Evolutionary conservation across 106 monocot genomes (phyloP), one percentile per base, ranked within the genome.

Genomic region (Hemerocallis citrina): DNA sequence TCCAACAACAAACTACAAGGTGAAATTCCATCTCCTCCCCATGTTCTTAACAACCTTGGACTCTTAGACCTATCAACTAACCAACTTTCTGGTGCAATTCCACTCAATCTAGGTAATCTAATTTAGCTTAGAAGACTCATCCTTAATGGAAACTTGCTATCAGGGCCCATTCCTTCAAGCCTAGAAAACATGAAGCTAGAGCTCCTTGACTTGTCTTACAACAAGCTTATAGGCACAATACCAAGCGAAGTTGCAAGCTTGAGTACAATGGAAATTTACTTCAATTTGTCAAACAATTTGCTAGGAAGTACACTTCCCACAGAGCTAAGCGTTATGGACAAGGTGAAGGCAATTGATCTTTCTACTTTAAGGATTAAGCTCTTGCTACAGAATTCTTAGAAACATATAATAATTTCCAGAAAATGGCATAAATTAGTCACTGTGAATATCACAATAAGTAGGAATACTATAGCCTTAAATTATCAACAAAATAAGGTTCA

Each of bases 31-130:
- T 54, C 69, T 20, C 54, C 59, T 36, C 45, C 74, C 13, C 8
- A 34, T 59, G 47, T 57, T 54, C 43, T 62, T 25, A 71, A 44
- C 41, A 49, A 49, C 14, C 44, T 78, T 7, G 78, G 83, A 20
- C 67, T 83, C 30, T 59, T 84, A 31, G 68, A 84, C 25, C 23
- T 84, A 24, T 79, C 84, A 13, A 61, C 16, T 16, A 84, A 84
- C 69, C 68, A 55, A 9, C 57, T 76, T 11, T 64, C 65, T 23
- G 73, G 72, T 45, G 10, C 33, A 6, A 75, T 79, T 32, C 74
- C 46, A 45, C 21, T 23, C 11, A 68, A 34, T 49, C 34, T 57
- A 64, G 45, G 59, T 15, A 72, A 72, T 47, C 39, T 84, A 3
- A 68, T 30, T 28, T 45, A 65, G 20, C 41, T 82, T 25, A 60